Conservation (phyloP, 169 alveolate genomes). For the Plasmodium vivax region DNA sequence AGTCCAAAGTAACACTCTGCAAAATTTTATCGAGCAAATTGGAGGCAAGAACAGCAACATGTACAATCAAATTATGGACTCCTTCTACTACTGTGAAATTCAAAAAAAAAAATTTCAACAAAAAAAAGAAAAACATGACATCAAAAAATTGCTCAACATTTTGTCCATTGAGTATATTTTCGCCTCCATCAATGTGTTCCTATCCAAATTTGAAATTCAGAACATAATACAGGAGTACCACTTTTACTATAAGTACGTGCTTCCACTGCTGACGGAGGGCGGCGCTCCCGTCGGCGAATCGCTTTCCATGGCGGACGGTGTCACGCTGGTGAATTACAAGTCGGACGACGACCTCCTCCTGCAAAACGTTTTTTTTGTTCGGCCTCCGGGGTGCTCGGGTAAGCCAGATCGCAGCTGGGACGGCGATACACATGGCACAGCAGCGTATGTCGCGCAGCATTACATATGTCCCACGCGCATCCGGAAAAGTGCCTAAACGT, state of each 20-base stretch:
- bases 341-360: constrained; percentile 51
- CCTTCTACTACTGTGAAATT: constrained; percentile 74
- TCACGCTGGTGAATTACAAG: constrained; percentile 29
- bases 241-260: constrained; percentile 70
- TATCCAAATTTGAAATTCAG: constrained; percentile 73
- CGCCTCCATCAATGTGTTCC: constrained; percentile 67
- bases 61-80: constrained; percentile 59
- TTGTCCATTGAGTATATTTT: constrained; percentile 70
- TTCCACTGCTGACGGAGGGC: neutral
- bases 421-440: neutral
- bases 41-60: constrained; percentile 47
- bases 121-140: constrained; percentile 62
- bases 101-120: constrained; percentile 56
- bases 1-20: constrained; percentile 42
- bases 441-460: neutral
- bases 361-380: constrained; percentile 28
- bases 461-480: neutral
- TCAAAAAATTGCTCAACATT: constrained; percentile 48
- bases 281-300: neutral
- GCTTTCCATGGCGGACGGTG: constrained; percentile 7
- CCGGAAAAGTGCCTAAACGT: neutral
- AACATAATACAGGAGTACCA: constrained; percentile 74
- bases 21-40: constrained; percentile 63
- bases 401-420: neutral
- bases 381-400: neutral